phyloP scores from a whole-genome alignment of 140 eudicot genomes.

The Senecio squalidus region DNA sequence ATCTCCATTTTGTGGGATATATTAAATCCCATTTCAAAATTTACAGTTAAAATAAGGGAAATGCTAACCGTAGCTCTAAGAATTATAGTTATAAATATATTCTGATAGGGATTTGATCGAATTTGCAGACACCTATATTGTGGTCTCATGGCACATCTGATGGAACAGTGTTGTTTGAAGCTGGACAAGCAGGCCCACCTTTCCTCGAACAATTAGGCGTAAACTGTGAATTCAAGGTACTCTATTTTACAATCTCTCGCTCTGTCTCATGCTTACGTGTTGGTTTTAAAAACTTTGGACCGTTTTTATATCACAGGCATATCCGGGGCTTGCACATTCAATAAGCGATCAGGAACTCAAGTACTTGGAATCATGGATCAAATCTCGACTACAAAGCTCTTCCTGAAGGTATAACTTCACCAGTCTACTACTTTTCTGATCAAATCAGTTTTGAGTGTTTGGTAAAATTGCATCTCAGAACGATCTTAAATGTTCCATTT shows the following conservation, averaged over 20 bases:
- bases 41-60: no score
- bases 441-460: no score
- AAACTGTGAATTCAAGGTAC: conserved; percentile 97
- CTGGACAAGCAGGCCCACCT: conserved; percentile 99
- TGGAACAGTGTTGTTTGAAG: conserved; percentile 85
- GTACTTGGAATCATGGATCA: conserved; percentile 76
- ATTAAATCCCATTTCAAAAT: no score
- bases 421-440: no score
- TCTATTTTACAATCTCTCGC: no score
- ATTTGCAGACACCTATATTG: conserved; percentile 69
- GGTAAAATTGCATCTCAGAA: no score
- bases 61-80: no score
- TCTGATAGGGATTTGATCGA: background rate
- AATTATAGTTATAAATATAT: no score
- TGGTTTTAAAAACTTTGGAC: no score
- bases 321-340: conserved; percentile 81
- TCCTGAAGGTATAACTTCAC: conserved; percentile 48
- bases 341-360: conserved; percentile 63
- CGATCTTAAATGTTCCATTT: no score
- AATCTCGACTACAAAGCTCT: conserved; percentile 54
- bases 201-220: conserved; percentile 69
- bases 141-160: conserved; percentile 90
- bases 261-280: background rate
- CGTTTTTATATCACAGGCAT: no score
- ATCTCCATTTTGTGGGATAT: background rate